Conservation (phyloP, 2,329 filamentous ascomycete species). For the Fusarium metavorans region DNA sequence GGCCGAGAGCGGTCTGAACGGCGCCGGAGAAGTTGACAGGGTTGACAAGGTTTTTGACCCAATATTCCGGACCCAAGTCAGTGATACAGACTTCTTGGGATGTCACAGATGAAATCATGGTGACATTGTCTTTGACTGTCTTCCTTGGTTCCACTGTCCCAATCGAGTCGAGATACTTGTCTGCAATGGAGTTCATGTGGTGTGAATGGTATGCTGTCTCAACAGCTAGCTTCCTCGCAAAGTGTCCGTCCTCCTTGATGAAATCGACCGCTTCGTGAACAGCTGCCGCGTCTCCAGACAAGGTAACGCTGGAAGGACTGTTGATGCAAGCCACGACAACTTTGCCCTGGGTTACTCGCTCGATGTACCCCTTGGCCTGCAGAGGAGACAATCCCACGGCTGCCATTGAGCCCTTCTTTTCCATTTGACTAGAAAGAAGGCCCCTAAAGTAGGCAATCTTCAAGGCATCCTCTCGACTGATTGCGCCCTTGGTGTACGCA, state of each 20-base stretch:
- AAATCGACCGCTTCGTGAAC: slow-evolving; percentile 52
- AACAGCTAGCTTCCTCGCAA: slow-evolving; percentile 57
- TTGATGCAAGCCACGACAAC: slow-evolving; percentile 58
- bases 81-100: too few species aligned
- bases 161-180: slow-evolving; percentile 51
- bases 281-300: slow-evolving; percentile 57
- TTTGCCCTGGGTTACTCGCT: background rate
- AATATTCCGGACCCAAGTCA: background rate
- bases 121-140: background rate
- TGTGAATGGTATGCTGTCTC: slow-evolving; percentile 63
- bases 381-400: slow-evolving; percentile 30
- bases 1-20: background rate
- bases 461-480: slow-evolving; percentile 57
- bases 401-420: slow-evolving; percentile 49
- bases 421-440: slow-evolving; percentile 47
- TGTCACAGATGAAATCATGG: background rate
- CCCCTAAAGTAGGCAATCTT: slow-evolving; percentile 62
- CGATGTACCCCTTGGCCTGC: background rate
- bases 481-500: slow-evolving; percentile 57
- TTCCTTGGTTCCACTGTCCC: background rate
- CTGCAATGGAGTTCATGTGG: slow-evolving; percentile 60
- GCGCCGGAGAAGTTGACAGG: background rate
- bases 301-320: slow-evolving; percentile 60
- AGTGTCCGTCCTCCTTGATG: slow-evolving; percentile 54
- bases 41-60: background rate